phyloP scores from a whole-genome alignment of 2,329 filamentous ascomycete species.

The Claviceps pazoutovae region DNA sequence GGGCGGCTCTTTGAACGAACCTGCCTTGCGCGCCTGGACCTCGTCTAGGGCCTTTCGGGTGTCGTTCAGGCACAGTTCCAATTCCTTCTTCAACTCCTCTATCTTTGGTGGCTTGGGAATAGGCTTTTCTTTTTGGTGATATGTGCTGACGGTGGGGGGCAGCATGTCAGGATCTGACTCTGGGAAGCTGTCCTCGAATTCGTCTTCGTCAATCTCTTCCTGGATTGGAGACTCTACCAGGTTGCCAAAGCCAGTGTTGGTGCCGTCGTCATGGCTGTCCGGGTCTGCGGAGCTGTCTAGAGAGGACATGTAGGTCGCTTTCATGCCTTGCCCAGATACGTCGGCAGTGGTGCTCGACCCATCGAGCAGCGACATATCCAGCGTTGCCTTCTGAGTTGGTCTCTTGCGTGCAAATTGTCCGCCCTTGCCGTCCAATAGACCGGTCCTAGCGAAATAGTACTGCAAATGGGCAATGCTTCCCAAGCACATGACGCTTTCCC shows the following conservation, averaged over 20 bases:
- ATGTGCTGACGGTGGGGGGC: conserved; percentile 94
- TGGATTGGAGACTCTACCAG: conserved; percentile 35
- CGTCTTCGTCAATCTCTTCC: conserved; percentile 29
- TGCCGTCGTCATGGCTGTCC: conserved; percentile 23
- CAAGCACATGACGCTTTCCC: conserved; percentile 90
- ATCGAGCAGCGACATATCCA: conserved; percentile 43
- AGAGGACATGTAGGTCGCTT: conserved; percentile 47
- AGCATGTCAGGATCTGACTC: conserved; percentile 66
- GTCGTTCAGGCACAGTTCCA: conserved; percentile 55
- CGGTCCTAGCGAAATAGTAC: conserved; percentile 95
- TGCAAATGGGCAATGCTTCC: conserved; percentile 95
- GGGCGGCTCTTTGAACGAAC: conserved; percentile 14
- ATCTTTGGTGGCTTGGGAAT: conserved; percentile 76
- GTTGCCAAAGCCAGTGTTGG: conserved; percentile 12
- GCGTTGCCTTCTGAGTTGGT: conserved; percentile 41
- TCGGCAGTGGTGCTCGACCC: conserved; percentile 19
- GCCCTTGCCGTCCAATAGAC: conserved; percentile 83
- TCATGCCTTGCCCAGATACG: conserved; percentile 33
- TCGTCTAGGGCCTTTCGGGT: conserved; percentile 55
- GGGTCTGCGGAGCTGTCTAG: conserved; percentile 46
- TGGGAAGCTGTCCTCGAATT: conserved; percentile 43
- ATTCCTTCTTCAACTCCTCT: conserved; percentile 53
- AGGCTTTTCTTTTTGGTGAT: conserved; percentile 70
- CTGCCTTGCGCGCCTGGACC: conserved; percentile 27
- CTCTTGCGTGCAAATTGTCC: conserved; percentile 67